Evolutionary conservation across 2,329 filamentous ascomycete species (phyloP), one percentile per base, ranked within the genome.

Genomic region (Penicillium sp.): DNA sequence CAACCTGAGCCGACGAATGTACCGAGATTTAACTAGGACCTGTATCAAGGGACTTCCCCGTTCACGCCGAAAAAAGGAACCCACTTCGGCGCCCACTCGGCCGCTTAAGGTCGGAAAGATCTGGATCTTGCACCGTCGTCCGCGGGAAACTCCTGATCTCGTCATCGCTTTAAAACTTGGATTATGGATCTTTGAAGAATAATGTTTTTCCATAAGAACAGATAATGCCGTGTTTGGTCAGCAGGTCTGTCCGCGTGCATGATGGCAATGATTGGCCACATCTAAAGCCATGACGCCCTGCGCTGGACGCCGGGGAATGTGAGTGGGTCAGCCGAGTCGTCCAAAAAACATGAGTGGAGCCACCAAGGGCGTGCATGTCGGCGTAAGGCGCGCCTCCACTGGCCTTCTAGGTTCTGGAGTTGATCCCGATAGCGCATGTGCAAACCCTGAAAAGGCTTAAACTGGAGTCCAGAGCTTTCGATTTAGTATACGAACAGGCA

Each of bases 41-140:
- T 35, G 51, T 20, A 33, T 20, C 2, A 51, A 51, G 25, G 25
- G 12, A 50, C 33, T 57, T 33, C 6, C 25, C 52, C 45, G 49
- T 35, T 26, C 31, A 50, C 22, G 29, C 48, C 31, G 51, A 51
- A 40, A 44, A 49, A 40, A 7, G 25, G 9, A 20, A 20, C 20
- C 53, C 50, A 37, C 41, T 27, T 62, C 55, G 59, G 57, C 29
- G 49, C 42, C 42, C 22, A 26, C 51, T 55, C 63, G 63, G 63
- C n/a, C n/a, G n/a, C n/a, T 53, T 64, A 65, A 33, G 61, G 55
- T 35, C 61, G 63, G 63, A 63, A 65, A 65, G 29, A 54, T 65
- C 61, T 65, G 63, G 63, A 53, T 53, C 60, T 35, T 37, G 33
- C 33, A 53, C 35, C 53, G 53, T 50, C 42, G 37, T 58, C 56